phyloP scores from a whole-genome alignment of 768 basidiomycete genomes.

The Leccinellum albellum region DNA sequence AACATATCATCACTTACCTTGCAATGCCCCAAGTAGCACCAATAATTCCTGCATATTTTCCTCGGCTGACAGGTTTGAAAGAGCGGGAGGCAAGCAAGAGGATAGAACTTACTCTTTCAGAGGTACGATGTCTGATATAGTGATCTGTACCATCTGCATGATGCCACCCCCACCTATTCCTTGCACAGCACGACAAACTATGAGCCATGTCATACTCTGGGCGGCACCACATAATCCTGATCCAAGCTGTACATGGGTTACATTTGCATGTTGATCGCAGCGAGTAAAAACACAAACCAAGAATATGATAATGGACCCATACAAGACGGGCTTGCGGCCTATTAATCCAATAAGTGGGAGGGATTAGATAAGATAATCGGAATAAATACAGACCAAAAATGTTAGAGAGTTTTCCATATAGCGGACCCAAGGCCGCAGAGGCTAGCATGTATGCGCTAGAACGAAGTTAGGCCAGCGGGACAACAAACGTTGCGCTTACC shows the following conservation, averaged over 20 bases:
- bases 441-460: slow-evolving; percentile 47
- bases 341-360: not conserved
- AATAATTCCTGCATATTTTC: slow-evolving; percentile 36
- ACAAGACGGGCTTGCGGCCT: slow-evolving; percentile 39
- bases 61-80: slow-evolving; percentile 27
- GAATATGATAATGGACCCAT: slow-evolving; percentile 35
- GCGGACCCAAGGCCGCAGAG: slow-evolving; percentile 37
- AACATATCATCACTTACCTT: slow-evolving; percentile 17
- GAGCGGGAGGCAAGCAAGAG: not conserved
- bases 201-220: slow-evolving; percentile 41
- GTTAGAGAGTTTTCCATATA: slow-evolving; percentile 48
- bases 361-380: not conserved
- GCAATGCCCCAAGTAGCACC: slow-evolving; percentile 41
- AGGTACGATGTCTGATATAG: slow-evolving; percentile 38
- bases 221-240: slow-evolving; percentile 44
- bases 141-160: slow-evolving; percentile 35
- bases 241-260: slow-evolving; percentile 24
- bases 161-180: slow-evolving; percentile 43
- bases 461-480: not conserved
- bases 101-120: slow-evolving; percentile 28
- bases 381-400: slow-evolving; percentile 30
- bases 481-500: slow-evolving; percentile 19
- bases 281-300: slow-evolving; percentile 23
- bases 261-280: not conserved
- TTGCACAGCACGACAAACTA: slow-evolving; percentile 38